Evolutionary conservation across 441 rosid genomes (phyloP).

Genomic region (Populus trichocarpa): DNA sequence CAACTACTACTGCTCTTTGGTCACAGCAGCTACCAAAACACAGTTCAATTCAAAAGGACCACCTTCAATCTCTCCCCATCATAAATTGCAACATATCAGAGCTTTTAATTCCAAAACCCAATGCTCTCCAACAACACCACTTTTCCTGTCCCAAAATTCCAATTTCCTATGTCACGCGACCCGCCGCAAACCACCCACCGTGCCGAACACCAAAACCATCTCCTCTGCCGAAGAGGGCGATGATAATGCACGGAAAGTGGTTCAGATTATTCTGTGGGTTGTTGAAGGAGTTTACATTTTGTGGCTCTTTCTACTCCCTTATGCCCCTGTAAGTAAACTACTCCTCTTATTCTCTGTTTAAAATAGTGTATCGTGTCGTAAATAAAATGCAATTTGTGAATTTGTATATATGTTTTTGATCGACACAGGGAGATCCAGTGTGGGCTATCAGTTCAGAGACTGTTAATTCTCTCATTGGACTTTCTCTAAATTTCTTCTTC

Average conservation of each 20-base stretch:
- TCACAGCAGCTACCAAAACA: background rate
- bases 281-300: slow-evolving; percentile 76
- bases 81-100: background rate
- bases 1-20: background rate
- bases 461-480: slow-evolving; percentile 64
- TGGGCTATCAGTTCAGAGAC: slow-evolving; percentile 86
- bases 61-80: background rate
- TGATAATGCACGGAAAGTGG: slow-evolving; percentile 26
- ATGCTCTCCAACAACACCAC: slow-evolving; percentile 2
- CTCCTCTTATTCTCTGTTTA: background rate
- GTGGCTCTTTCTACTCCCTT: slow-evolving; percentile 94
- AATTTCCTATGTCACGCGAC: slow-evolving; percentile 15
- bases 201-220: background rate
- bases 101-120: slow-evolving; percentile 12
- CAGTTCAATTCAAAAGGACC: background rate
- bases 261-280: slow-evolving; percentile 53
- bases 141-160: background rate
- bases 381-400: background rate
- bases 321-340: slow-evolving; percentile 60
- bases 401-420: background rate
- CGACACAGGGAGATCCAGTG: slow-evolving; percentile 80
- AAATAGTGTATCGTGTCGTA: background rate
- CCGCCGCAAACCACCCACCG: slow-evolving; percentile 22
- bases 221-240: slow-evolving; percentile 26
- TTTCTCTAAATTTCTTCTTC: slow-evolving; percentile 90